Evolutionary conservation across 176 grass and related monocot species (phyloP).

Genomic region (Alopecurus myosuroides): DNA sequence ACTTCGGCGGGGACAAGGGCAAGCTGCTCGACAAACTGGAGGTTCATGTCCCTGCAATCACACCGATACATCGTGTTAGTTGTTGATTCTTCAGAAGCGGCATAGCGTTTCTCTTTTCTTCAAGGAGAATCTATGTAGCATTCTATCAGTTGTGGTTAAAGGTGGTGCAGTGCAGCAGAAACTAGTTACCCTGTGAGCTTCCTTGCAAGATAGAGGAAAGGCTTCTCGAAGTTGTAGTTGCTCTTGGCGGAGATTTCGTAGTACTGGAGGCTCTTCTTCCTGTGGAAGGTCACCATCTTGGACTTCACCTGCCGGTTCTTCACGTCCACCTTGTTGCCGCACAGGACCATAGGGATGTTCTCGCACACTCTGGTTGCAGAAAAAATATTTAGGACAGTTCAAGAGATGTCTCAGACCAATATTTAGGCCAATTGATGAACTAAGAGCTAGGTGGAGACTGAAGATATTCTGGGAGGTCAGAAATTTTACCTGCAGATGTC

Average conservation of each 20-base stretch:
- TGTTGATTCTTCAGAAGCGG: conserved; percentile 6
- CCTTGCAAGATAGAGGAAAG: conserved; percentile 71
- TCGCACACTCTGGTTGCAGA: conserved; percentile 53
- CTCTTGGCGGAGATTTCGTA: conserved; percentile 92
- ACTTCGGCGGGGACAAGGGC: conserved; percentile 65
- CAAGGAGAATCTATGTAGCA: not conserved
- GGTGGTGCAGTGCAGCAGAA: not conserved
- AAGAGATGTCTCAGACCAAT: not conserved
- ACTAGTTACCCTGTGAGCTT: conserved; percentile 60
- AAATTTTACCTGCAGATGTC: conserved; percentile 55
- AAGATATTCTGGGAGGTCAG: not conserved
- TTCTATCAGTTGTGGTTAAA: not conserved
- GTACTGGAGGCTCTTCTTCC: conserved; percentile 82
- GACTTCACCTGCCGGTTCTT: conserved; percentile 78
- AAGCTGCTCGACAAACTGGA: conserved; percentile 50
- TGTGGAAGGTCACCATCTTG: conserved; percentile 71
- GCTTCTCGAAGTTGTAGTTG: conserved; percentile 89
- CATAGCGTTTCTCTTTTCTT: not conserved
- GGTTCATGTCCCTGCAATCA: conserved; percentile 27
- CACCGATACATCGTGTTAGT: not conserved
- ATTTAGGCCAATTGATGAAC: not conserved
- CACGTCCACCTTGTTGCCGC: conserved; percentile 77
- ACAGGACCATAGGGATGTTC: conserved; percentile 61
- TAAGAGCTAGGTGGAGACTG: not conserved
- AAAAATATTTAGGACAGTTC: not conserved